Evolutionary conservation across 2,329 filamentous ascomycete species (phyloP), one percentile per base, ranked within the genome.

Genomic region (Sporothrix curviconia): DNA sequence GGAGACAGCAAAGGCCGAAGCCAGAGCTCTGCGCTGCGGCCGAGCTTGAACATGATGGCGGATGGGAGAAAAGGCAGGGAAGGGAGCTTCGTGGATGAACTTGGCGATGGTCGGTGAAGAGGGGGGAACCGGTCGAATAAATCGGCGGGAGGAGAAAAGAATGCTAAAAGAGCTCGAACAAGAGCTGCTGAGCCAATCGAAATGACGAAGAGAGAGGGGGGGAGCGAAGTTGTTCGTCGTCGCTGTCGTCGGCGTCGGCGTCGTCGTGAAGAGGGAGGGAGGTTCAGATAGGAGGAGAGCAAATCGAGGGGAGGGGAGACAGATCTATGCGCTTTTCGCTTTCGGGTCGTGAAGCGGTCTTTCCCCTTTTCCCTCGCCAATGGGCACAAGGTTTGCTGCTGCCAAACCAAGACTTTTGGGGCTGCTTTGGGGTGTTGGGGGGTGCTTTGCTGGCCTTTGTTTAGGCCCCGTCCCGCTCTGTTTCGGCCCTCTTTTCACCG

Each of bases 1-100:
- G 74, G 84, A 83, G 72, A 87, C 84, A 75, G 85, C 86, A 73
- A 95, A 75, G 74, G 87, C 88, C 76, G 88, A 85, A 73, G 87
- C 84, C 77, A 92, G 78, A 73, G 87, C 86, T 75, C 87, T 83
- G 77, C 88, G 77, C 83, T 87, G 78, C 90, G 86, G 72, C 87
- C 87, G 73, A 95, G 78, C 76, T 87, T 94, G 80, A 91, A 95
- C 91, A 96, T 96, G 69, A 68, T 82, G 72, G 32, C 40, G 22
- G 22, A 42, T 36, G 40, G 28, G 39, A 50, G 40, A 4, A 15
- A 32, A 32, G 25, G 22, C 9, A 22, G 12, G 15, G 22, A 11
- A 19, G 8, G 39, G 24, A 34, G 44, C 52, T 58, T 56, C 44
- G 49, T 51, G 34, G 11, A 4, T 17, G 17, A 9, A 11, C 28